Evolutionary conservation across 495 filamentous ascomycete species (phyloP), one percentile per base, ranked within the genome.

Genomic region (Neurospora sp.): DNA sequence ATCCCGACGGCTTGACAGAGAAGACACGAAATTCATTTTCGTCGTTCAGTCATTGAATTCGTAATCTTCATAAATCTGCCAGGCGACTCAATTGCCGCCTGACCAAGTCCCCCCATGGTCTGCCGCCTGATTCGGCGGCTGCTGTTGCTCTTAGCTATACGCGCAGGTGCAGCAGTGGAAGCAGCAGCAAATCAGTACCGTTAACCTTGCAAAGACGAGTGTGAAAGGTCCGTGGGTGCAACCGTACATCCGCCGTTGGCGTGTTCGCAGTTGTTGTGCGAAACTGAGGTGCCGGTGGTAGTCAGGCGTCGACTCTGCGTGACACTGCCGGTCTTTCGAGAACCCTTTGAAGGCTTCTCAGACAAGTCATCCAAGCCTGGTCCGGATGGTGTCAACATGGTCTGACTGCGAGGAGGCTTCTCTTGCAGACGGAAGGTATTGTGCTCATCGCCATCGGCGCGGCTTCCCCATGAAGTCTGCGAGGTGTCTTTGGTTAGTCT

Each of bases 391-490:
- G 82, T 85, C 16, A 81, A 80, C 72, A 89, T 80, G 74, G 81
- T 85, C 71, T 85, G 82, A 74, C 83, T 84, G 72, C 81, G 84
- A 62, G 77, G 79, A 20, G 85, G 85, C 75, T 84, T 84, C 72
- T 81, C 84, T 69, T 84, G 82, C 83, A 90, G 86, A 71, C 89
- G 85, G 70, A 84, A 79, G 37, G 81, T 84, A 78, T 90, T 87
- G 82, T 91, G 88, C 69, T 86, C 81, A 77, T 92, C 90, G 70
- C 89, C 90, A 72, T 90, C 89, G 48, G 87, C 88, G 73, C 90
- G 86, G 75, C 88, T 91, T 70, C 90, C 90, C 90, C 90, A 92
- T 6, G 90, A 90, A 38, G 90, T 92, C 89, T 90, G 72, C 62
- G 48, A 39, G 12, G 27, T 12, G 40, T 74, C 75, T 75, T 72